phyloP scores from a whole-genome alignment of 108 stramenopile species.

The Nitzschia sp. region DNA sequence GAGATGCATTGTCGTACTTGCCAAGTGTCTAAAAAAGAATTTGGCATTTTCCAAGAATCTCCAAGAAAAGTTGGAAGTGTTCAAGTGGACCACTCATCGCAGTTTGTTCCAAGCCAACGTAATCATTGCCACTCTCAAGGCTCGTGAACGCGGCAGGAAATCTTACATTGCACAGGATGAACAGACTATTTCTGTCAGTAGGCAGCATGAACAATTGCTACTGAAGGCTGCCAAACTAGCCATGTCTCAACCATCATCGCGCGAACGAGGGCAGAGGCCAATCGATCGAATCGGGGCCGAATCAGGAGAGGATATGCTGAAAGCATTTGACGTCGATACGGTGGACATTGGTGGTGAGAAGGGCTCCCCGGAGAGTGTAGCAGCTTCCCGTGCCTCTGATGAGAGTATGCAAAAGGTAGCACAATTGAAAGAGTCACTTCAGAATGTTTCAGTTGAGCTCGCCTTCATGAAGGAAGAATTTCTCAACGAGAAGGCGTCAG shows the following conservation, averaged over 20 bases:
- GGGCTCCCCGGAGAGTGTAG: not conserved
- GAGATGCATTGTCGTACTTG: not conserved
- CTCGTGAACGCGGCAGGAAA: not conserved
- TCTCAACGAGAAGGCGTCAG: not conserved
- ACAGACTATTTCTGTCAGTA: not conserved
- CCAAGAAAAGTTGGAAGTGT: not conserved
- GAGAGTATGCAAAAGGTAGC: not conserved
- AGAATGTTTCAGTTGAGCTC: not conserved
- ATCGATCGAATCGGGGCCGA: not conserved
- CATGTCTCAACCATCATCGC: not conserved
- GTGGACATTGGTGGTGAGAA: too few relatives aligned
- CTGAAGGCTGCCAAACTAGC: conserved; percentile 4
- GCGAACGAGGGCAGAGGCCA: not conserved
- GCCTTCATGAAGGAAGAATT: not conserved
- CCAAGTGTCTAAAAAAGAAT: not conserved
- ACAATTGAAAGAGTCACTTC: not conserved
- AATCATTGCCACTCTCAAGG: not conserved
- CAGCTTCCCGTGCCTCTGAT: not conserved
- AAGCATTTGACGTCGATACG: too few relatives aligned
- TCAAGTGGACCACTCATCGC: not conserved
- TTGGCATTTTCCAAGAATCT: not conserved
- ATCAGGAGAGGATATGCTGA: too few relatives aligned
- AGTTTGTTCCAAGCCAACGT: not conserved
- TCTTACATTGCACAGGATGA: not conserved
- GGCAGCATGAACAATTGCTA: not conserved